Evolutionary conservation across 169 alveolate species (phyloP).

Genomic region (Cryptosporidium bovis): DNA sequence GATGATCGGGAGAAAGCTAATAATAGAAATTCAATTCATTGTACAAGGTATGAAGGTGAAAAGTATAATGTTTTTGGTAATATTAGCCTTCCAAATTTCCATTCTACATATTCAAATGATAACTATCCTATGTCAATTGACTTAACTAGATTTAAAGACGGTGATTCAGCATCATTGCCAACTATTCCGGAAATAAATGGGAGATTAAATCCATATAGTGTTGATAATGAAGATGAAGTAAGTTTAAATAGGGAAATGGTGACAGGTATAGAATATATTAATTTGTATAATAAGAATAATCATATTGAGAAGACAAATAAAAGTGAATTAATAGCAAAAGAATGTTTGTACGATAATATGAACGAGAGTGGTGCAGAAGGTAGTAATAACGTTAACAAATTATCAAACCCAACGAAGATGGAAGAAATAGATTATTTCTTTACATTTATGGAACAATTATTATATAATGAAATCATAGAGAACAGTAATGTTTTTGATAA

Average conservation of each 20-base stretch:
- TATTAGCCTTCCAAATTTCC: constrained; percentile 51
- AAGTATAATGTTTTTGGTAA: too few relatives aligned
- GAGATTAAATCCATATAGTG: constrained; percentile 12
- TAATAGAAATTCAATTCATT: background rate
- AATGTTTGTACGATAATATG: background rate
- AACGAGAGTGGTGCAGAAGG: background rate
- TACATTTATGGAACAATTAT: constrained; percentile 63
- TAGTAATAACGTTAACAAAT: background rate
- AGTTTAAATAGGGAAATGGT: background rate
- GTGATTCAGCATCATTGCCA: constrained; percentile 5
- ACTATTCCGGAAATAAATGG: constrained; percentile 24
- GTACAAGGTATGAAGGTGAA: background rate
- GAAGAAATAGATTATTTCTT: constrained; percentile 35
- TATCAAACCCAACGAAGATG: background rate
- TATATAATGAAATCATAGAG: constrained; percentile 34
- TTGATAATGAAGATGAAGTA: background rate
- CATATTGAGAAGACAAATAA: background rate
- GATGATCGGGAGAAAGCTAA: too few relatives aligned
- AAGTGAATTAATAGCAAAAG: background rate
- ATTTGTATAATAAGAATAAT: background rate
- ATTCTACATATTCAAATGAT: constrained; percentile 72
- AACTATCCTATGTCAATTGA: constrained; percentile 71
- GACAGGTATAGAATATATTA: too few relatives aligned
- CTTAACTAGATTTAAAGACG: background rate
- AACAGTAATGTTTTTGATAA: constrained; percentile 14